These are phyloP conservation scores for Fusarium sp. DNA, from an alignment of 2,329 filamentous ascomycete genomes.

Conservation along the genomic window DNA sequence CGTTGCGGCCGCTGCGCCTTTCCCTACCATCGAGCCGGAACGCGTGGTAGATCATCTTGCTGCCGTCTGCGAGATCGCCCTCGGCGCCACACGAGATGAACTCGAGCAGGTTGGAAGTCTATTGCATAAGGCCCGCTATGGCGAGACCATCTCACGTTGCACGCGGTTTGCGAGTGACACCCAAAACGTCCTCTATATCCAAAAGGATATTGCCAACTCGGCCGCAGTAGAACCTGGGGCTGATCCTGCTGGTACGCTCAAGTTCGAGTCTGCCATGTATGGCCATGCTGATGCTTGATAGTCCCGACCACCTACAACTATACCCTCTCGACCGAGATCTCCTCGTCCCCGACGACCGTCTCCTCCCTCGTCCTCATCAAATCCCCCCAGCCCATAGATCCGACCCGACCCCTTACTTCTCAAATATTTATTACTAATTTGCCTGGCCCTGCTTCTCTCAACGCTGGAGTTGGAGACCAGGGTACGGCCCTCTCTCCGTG, in stretches of 20 bases:
- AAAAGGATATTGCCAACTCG: conserved; percentile 80
- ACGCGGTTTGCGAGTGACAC: conserved; percentile 90
- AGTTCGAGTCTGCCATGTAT: background rate
- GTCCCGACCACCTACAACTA: conserved; percentile 77
- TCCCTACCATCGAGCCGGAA: conserved; percentile 75
- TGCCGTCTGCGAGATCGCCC: conserved; percentile 79
- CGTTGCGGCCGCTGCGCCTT: conserved; percentile 59
- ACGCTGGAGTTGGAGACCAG: conserved; percentile 77
- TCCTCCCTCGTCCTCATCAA: conserved; percentile 93
- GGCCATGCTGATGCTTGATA: conserved; percentile 46
- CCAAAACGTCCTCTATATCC: conserved; percentile 90
- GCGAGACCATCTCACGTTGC: conserved; percentile 89
- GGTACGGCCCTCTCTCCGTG: conserved; percentile 85
- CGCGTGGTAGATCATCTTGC: conserved; percentile 81
- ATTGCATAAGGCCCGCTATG: conserved; percentile 79
- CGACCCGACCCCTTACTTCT: conserved; percentile 83
- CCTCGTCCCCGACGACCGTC: conserved; percentile 83
- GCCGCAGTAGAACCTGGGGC: conserved; percentile 67
- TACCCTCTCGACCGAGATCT: conserved; percentile 85
- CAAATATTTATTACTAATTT: conserved; percentile 96
- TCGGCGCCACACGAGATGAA: conserved; percentile 83
- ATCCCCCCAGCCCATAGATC: conserved; percentile 88
- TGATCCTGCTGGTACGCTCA: conserved; percentile 61
- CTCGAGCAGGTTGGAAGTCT: conserved; percentile 87
- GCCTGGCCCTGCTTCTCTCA: conserved; percentile 83